Evolutionary conservation across 148 eudicot genomes (phyloP), one percentile per base, ranked within the genome.

Genomic region (Vaccinium corymbosum): DNA sequence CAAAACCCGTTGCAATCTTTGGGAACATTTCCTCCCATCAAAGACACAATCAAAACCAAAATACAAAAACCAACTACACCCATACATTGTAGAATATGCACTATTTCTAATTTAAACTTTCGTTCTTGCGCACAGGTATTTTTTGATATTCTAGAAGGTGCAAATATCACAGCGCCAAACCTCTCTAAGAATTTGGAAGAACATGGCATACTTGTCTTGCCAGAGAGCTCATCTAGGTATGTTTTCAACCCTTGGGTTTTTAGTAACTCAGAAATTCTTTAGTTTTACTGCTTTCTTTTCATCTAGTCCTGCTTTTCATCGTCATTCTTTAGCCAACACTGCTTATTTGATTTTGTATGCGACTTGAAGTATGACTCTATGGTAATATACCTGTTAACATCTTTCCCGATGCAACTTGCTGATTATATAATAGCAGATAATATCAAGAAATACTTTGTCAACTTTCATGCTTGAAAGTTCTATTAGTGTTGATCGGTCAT

Each of bases 191-290:
- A 52, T 61, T 88, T 97, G 88, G 89, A 89, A 89, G 92, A 89
- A 79, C 89, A 88, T 73, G 99, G 96, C 53, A 82, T 97, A 88
- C 92, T 93, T 76, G 87, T 89, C 75, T 88, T 95, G 86, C 91
- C 90, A 55, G 95, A 90, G 50, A 88, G 89, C 79, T 76, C 90
- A 81, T 85, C 80, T 81, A 97, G 93, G 99, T 95, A 73, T 5
- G 75, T 82, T 38, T 46, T 25, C 29, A 35, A 38, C 49, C 78
- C 78, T 35, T 19, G 22, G 13, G 3, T 42, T 74, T 38, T 19
- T 74, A 74, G 7, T 38, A 46, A n/a, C 52, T 27, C 46, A 8
- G 14, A 74, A 73, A 25, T 68, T 11, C 27, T 12, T 68, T 68
- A 12, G 73, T 68, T 68, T 68, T 68, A 27, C 38, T 68, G 73